Base-by-base conservation (phyloP, 192 early-diverging fungal genomes). In the Entomortierella lignicola region DNA sequence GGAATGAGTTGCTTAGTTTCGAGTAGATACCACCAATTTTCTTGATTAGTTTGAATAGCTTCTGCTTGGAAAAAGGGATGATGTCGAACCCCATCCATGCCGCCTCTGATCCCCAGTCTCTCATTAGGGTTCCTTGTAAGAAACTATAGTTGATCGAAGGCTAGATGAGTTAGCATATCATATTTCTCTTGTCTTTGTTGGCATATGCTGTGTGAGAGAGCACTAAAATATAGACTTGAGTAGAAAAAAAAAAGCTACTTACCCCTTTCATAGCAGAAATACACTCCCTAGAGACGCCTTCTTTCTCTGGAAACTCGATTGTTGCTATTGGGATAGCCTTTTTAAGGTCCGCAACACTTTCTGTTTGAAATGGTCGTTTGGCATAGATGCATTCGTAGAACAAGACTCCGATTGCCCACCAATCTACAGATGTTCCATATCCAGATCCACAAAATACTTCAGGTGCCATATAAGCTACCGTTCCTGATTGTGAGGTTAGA, bases 401-500 rank as follows among this genome's bases (percentile, higher is more conserved):
- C 30, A 94, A 86, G 3, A 98, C 91, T 17, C 97, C 97, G 29
- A 98, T 69, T 25, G 92, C 92, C 97, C 97, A 99, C 95, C 95
- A 99, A 81, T 99, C 97, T 13, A 97, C 93, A 41, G 88, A 90
- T 25, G 88, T 85, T 12, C 84, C 89, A 81, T 98, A 98, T 1
- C 95, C 95, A 4, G 66, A 66, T 54, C 86, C 82, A 60, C 66
- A 72, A 65, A 92, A 87, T 2, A 94, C 73, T 67, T 94, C 93
- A 8, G 93, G 93, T 8, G 93, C 93, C 96, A 99, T 98, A 66
- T 99, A 99, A 26, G 92, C 91, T 55, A 91, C 91, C 10, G 93
- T 96, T 25, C 97, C 97, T 12, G 97, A 95, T 6, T 91, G 90
- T 30, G 93, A 92, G 8, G 89, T 94, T 66, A 97, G 81, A 44